Percentiles rank a stretch among this genome's conserved stretches.
Evolutionary conservation across 2,329 filamentous ascomycete genomes (phyloP).

Genomic region (Pseudofabraea citricarpa): DNA sequence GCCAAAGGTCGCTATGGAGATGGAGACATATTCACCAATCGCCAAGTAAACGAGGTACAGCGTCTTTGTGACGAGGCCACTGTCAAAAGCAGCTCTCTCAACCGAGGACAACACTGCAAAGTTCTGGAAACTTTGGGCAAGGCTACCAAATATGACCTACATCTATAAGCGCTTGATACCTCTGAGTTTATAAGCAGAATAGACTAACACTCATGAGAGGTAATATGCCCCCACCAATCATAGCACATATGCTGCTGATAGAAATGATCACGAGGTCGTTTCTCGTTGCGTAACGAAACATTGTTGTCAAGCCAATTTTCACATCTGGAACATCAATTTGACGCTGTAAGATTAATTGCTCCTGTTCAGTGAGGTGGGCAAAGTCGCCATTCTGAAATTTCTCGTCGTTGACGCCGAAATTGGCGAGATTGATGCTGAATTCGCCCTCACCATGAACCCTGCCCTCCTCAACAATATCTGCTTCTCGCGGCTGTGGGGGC

Average conservation of each 20-base stretch:
- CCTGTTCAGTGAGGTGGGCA: conserved; percentile 52
- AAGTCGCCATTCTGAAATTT: background rate
- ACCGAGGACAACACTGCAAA: background rate
- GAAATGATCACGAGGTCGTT: conserved; percentile 43
- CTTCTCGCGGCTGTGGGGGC: background rate
- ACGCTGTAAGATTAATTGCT: conserved; percentile 59
- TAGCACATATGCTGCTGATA: conserved; percentile 45
- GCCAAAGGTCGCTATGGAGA: conserved; percentile 15
- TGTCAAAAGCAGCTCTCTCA: background rate
- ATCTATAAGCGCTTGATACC: conserved; percentile 84
- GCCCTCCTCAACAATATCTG: background rate
- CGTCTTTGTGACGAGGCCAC: background rate
- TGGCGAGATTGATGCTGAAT: too few species aligned
- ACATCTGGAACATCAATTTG: conserved; percentile 61
- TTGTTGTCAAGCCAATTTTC: conserved; percentile 57
- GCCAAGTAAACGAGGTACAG: conserved; percentile 19
- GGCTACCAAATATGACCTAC: conserved; percentile 73
- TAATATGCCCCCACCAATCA: conserved; percentile 50
- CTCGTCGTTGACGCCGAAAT: background rate
- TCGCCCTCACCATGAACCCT: background rate
- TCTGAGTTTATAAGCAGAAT: conserved; percentile 73
- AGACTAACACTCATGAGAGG: conserved; percentile 63
- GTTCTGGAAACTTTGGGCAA: conserved; percentile 49
- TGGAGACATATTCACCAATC: conserved; percentile 12
- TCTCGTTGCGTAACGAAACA: conserved; percentile 46